Evolutionary conservation across 495 filamentous ascomycete species (phyloP).

Genomic region (Paragyromitra xinjiangensis): DNA sequence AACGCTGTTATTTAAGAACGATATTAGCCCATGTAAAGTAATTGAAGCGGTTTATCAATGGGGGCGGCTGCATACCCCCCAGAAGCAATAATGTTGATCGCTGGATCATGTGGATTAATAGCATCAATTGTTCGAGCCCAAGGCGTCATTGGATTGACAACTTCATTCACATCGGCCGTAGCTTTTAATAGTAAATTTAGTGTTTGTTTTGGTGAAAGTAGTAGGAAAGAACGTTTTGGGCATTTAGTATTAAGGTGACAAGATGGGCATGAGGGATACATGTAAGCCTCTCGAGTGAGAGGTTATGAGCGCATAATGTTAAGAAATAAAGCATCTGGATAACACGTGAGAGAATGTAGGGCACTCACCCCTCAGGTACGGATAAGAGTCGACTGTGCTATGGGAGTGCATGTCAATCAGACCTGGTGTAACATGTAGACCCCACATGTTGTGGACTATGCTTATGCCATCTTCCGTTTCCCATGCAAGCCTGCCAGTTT

Average conservation of each 20-base stretch:
- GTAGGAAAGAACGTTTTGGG: not conserved
- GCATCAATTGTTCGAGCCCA: conserved; percentile 4
- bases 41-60: not conserved
- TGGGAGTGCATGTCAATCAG: conserved; percentile 75
- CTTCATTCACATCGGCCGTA: not conserved
- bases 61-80: conserved; percentile 60
- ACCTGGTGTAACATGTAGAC: conserved; percentile 68
- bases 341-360: conserved; percentile 44
- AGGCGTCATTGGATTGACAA: not conserved
- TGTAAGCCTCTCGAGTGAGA: not conserved
- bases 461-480: conserved; percentile 58
- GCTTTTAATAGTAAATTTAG: not conserved
- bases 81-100: conserved; percentile 67
- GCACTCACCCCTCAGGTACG: conserved; percentile 49
- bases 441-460: conserved; percentile 62
- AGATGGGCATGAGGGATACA: not conserved
- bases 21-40: not conserved
- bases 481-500: not conserved
- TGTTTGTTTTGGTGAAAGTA: not conserved
- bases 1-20: conserved; percentile 54
- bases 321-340: not conserved
- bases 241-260: not conserved
- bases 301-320: not conserved
- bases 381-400: conserved; percentile 47
- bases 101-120: conserved; percentile 23